A percentile compares a stretch with the other conserved stretches of the same genome.
Evolutionary conservation across 495 filamentous ascomycete species (phyloP).

Genomic region (Daldinia bambusicola): DNA sequence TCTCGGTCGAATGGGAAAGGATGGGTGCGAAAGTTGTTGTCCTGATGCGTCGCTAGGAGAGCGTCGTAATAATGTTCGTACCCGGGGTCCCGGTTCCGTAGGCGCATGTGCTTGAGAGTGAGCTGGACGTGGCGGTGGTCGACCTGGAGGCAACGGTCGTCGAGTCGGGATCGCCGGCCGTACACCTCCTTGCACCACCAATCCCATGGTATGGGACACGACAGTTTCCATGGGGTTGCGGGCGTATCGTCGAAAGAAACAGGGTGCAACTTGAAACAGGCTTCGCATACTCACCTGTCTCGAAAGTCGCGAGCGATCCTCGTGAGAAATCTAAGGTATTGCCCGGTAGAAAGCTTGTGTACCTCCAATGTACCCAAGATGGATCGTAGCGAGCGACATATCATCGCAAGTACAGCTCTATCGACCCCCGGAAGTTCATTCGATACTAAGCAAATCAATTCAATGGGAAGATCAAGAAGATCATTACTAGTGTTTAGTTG

Average conservation of each 20-base stretch:
- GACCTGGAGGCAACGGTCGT: not conserved
- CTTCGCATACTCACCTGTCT: conserved; percentile 21
- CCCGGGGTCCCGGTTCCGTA: not conserved
- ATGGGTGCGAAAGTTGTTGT: not conserved
- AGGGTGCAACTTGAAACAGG: conserved; percentile 16
- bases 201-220: conserved; percentile 3
- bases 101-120: conserved; percentile 27
- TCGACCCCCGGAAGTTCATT: not conserved
- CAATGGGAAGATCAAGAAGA: conserved; percentile 25
- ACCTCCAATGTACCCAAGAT: not conserved
- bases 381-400: conserved; percentile 10
- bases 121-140: conserved; percentile 29
- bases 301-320: conserved; percentile 9
- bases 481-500: not conserved
- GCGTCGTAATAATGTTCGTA: conserved; percentile 5
- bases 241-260: conserved; percentile 1
- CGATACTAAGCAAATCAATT: conserved; percentile 13
- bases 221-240: not conserved
- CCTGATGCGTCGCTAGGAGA: not conserved
- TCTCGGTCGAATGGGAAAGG: not conserved
- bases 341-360: not conserved
- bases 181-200: not conserved
- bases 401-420: conserved; percentile 16
- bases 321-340: conserved; percentile 23
- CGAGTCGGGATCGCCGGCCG: not conserved